Conservation (phyloP, 2,329 filamentous ascomycete genomes). For the Ascochyta pisi region DNA sequence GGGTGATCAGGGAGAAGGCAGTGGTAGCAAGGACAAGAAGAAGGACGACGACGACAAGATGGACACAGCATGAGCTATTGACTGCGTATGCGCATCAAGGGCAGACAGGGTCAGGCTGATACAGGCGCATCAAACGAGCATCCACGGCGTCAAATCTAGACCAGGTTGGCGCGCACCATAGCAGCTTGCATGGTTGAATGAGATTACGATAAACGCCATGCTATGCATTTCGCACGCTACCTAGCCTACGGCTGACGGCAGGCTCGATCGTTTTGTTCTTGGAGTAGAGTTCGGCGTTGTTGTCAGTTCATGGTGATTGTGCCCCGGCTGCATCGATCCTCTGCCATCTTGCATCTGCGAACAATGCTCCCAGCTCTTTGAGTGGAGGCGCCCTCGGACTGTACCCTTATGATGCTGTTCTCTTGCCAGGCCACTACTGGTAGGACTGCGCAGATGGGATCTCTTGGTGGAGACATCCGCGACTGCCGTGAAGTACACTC, state of each 20-base stretch:
- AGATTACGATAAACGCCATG: constrained; percentile 19
- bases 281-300: no score
- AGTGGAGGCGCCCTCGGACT: not conserved
- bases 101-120: constrained; percentile 6
- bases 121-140: constrained; percentile 25
- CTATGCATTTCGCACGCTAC: not conserved
- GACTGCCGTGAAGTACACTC: not conserved
- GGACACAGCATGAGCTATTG: constrained; percentile 76
- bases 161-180: constrained; percentile 28
- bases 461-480: not conserved
- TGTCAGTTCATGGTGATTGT: no score
- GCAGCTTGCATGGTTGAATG: constrained; percentile 25
- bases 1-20: constrained; percentile 69
- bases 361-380: not conserved
- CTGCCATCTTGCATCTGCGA: not conserved
- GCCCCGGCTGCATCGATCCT: not conserved
- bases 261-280: not conserved
- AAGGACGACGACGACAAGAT: constrained; percentile 76
- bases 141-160: constrained; percentile 38
- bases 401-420: not conserved
- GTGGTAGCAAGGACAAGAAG: constrained; percentile 61
- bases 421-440: not conserved
- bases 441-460: not conserved
- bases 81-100: constrained; percentile 1
- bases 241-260: not conserved